Evolutionary conservation across 2,329 filamentous ascomycete species (phyloP).

Genomic region (Verticillium longisporum): DNA sequence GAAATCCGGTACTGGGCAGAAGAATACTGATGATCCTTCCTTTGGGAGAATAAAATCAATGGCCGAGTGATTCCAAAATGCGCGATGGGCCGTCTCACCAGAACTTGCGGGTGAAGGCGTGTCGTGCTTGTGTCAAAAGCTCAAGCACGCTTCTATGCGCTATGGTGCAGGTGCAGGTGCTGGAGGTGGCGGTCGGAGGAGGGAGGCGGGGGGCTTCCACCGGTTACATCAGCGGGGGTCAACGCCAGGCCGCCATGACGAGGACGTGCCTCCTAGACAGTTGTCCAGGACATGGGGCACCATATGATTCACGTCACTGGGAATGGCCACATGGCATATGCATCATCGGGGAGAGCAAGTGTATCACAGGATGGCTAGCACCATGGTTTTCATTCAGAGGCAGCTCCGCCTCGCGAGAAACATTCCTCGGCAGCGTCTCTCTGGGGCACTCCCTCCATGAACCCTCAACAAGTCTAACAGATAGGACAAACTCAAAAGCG

Average conservation of each 20-base stretch:
- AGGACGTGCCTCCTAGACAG: not conserved
- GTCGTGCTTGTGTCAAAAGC: not conserved
- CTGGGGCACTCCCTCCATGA: too few species aligned
- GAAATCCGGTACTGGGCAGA: not conserved
- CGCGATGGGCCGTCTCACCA: not conserved
- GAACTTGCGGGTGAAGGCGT: not conserved
- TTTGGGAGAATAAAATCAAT: not conserved
- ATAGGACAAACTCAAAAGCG: too few species aligned
- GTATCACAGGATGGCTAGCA: too few species aligned
- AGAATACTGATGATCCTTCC: not conserved
- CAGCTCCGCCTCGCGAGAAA: too few species aligned
- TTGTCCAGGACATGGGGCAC: too few species aligned
- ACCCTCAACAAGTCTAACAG: too few species aligned
- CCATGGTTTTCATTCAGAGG: too few species aligned
- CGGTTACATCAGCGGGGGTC: slow-evolving; percentile 1
- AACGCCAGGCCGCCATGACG: not conserved
- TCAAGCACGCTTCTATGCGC: not conserved
- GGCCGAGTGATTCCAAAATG: not conserved
- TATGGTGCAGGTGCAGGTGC: not conserved
- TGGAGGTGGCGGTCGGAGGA: not conserved
- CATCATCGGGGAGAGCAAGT: too few species aligned
- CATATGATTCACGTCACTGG: too few species aligned
- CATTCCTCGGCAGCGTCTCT: too few species aligned
- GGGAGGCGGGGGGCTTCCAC: not conserved
- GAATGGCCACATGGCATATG: too few species aligned